Evolutionary conservation across 352 stramenopile genomes (phyloP), one percentile per base, ranked within the genome.

Genomic region (Phytophthora sansomeana): DNA sequence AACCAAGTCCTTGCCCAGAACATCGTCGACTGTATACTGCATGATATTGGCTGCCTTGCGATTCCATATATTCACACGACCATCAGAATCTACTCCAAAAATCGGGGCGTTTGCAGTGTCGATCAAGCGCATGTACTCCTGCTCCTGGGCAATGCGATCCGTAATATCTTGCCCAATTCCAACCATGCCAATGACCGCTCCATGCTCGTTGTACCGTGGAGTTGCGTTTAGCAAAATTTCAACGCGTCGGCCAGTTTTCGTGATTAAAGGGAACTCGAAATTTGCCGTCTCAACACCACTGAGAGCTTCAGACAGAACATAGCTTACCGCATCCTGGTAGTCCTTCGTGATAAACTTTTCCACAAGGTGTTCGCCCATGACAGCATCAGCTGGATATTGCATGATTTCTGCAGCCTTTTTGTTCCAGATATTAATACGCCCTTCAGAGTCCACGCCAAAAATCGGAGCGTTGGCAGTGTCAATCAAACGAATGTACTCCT

Each of bases 391-490:
- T 21, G 67, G 61, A 67, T 86, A 89, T 35, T 87, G 77, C 58
- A 80, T 90, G 53, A 90, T 85, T 47, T 85, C 76, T n/a, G 77
- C 76, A 33, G 80, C 79, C 54, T 81, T 85, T 30, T 74, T 74
- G 61, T 91, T 91, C 82, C 82, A 91, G 57, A 88, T 87, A 35
- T 89, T 88, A 21, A 91, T 79, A 30, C 62, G 50, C 13, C 81
- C 81, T 53, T 91, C 67, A 11, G 58, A 69, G 47, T 93, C 82
- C 14, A 92, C 77, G 47, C 83, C 85, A 66, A 93, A 90, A 39
- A 92, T 92, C 4, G 83, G 80, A 14, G 81, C 76, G 59, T 93
- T 92, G 0, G 85, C 83, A 41, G 77, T 90, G 50, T 93, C 85
- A 57, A 93, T 88, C 17, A 93, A 69, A 5, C 81, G 67, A 29